phyloP scores from a whole-genome alignment of 2,329 filamentous ascomycete genomes.

The Ceratocystis papillata region DNA sequence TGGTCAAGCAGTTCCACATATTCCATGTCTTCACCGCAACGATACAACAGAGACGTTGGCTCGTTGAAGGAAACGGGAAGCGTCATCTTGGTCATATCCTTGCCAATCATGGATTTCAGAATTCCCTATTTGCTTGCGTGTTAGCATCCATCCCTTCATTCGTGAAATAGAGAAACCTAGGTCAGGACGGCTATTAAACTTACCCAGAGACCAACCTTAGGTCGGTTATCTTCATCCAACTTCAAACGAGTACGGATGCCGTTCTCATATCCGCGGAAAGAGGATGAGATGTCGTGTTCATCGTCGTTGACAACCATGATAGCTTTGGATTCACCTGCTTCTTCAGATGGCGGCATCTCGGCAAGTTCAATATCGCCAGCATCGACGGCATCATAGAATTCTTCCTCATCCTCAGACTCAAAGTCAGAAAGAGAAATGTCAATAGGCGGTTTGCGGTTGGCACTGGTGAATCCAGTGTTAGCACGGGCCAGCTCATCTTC shows the following conservation, averaged over 20 bases:
- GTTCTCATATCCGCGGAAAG: slow-evolving; percentile 86
- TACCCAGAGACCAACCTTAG: slow-evolving; percentile 94
- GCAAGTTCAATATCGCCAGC: slow-evolving; percentile 79
- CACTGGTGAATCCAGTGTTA: background rate
- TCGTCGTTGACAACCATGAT: slow-evolving; percentile 33
- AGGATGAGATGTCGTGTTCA: slow-evolving; percentile 56
- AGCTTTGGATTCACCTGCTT: slow-evolving; percentile 29
- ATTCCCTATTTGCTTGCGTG: slow-evolving; percentile 54
- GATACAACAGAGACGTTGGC: slow-evolving; percentile 86
- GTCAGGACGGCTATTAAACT: slow-evolving; percentile 31
- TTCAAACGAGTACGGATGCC: slow-evolving; percentile 68
- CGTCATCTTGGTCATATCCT: slow-evolving; percentile 99
- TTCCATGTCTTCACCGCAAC: slow-evolving; percentile 95
- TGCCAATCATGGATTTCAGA: slow-evolving; percentile 98
- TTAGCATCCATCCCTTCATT: slow-evolving; percentile 5
- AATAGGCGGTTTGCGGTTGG: slow-evolving; percentile 19
- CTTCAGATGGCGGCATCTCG: slow-evolving; percentile 48
- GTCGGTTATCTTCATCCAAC: slow-evolving; percentile 83
- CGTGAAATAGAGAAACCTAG: background rate
- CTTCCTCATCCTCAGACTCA: slow-evolving; percentile 72
- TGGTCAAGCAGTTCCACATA: slow-evolving; percentile 86
- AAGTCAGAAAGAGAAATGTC: slow-evolving; percentile 53
- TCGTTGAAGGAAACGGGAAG: slow-evolving; percentile 97
- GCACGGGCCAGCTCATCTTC: slow-evolving; percentile 26
- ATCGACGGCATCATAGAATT: slow-evolving; percentile 96